phyloP scores from a whole-genome alignment of 164 flowering plant genomes.

The Chimonanthus salicifolius region DNA sequence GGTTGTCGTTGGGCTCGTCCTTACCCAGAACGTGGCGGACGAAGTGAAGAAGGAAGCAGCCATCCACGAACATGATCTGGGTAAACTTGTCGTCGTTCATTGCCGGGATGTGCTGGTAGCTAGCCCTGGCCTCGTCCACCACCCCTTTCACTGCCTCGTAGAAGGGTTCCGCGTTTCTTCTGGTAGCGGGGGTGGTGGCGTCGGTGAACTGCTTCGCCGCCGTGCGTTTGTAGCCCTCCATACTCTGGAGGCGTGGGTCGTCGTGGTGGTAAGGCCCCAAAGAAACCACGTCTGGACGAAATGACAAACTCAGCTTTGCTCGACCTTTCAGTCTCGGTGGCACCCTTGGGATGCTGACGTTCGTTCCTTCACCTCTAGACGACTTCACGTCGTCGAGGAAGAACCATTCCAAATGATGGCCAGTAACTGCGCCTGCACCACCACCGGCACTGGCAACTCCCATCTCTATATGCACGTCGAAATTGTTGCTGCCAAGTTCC shows the following conservation, averaged over 20 bases:
- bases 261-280: conserved; percentile 22
- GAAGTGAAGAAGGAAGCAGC: conserved; percentile 16
- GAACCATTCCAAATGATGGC: no score
- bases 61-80: conserved; percentile 20
- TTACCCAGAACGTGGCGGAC: background rate
- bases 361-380: no score
- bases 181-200: background rate
- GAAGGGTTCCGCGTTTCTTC: background rate
- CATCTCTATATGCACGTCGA: no score
- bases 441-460: no score
- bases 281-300: conserved; percentile 3
- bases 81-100: background rate
- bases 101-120: background rate
- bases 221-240: conserved; percentile 13
- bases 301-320: no score
- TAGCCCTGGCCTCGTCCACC: background rate
- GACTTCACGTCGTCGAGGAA: no score
- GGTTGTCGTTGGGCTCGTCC: background rate
- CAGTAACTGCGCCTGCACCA: no score
- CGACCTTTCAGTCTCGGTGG: no score
- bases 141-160: background rate
- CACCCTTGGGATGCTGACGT: no score
- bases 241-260: conserved; percentile 5
- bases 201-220: conserved; percentile 4
- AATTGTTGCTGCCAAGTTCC: no score